These are phyloP conservation scores for Lactifluus hygrophoroides DNA, from an alignment of 768 basidiomycete species.

Conservation along the genomic window DNA sequence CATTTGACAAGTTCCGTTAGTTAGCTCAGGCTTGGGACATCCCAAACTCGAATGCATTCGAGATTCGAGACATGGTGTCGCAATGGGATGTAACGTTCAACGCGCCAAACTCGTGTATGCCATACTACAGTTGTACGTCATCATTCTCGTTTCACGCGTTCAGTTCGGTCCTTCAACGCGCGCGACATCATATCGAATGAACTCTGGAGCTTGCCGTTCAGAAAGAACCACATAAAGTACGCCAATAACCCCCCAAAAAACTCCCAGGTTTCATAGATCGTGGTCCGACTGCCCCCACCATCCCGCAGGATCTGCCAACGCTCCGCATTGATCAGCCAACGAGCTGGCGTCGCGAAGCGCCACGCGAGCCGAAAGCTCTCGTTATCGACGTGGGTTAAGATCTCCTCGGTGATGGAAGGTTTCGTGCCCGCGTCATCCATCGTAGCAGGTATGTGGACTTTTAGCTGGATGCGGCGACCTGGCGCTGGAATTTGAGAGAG, in stretches of 20 bases:
- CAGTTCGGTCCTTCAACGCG: slow-evolving; percentile 7
- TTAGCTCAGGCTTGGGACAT: too few species aligned
- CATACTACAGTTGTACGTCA: background rate
- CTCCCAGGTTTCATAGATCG: slow-evolving; percentile 11
- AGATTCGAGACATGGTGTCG: too few species aligned
- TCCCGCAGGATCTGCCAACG: slow-evolving; percentile 12
- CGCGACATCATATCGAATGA: slow-evolving; percentile 7
- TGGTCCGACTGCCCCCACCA: background rate
- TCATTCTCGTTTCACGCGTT: background rate
- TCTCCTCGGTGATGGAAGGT: background rate
- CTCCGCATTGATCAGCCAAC: slow-evolving; percentile 6
- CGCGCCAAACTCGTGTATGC: too few species aligned
- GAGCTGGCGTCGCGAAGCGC: slow-evolving; percentile 7
- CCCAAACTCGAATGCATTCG: too few species aligned
- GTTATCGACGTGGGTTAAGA: slow-evolving; percentile 4
- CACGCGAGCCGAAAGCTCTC: slow-evolving; percentile 2
- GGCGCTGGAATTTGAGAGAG: background rate
- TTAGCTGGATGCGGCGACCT: background rate
- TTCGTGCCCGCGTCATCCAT: slow-evolving; percentile 2
- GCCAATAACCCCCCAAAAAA: slow-evolving; percentile 3
- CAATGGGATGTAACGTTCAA: too few species aligned
- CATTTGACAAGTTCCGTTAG: too few species aligned
- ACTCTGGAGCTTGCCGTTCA: slow-evolving; percentile 3
- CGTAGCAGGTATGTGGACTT: background rate
- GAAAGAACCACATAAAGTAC: slow-evolving; percentile 2